Percentiles rank a stretch among this genome's conserved stretches.
Conservation (phyloP, 1,139 yeast genomes). For the Hemisphaericaspora xylofermentans region DNA sequence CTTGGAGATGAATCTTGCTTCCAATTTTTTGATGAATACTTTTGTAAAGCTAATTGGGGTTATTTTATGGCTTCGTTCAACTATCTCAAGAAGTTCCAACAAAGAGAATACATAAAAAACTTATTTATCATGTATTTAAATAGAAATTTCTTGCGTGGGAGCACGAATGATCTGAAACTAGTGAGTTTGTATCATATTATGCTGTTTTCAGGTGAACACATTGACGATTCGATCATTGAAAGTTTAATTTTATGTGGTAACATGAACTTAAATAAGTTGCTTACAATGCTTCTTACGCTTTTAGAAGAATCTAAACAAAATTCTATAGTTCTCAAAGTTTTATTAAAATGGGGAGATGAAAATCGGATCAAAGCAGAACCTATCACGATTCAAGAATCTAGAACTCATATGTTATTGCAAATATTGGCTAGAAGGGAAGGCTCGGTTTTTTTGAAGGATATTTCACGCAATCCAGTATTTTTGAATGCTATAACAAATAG, state of each 20-base stretch:
- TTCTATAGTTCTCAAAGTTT: slow-evolving; percentile 12
- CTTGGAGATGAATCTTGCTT: slow-evolving; percentile 19
- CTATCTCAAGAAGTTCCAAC: slow-evolving; percentile 29
- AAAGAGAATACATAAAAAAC: slow-evolving; percentile 18
- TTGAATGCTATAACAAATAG: slow-evolving; percentile 45
- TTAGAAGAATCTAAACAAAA: slow-evolving; percentile 8
- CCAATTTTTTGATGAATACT: slow-evolving; percentile 25
- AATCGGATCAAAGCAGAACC: slow-evolving; percentile 31
- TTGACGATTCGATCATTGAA: slow-evolving; percentile 17
- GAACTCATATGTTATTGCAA: slow-evolving; percentile 35
- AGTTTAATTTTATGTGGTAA: slow-evolving; percentile 8
- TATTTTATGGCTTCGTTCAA: slow-evolving; percentile 18
- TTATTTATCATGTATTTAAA: slow-evolving; percentile 9
- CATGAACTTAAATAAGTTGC: slow-evolving; percentile 8
- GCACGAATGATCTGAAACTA: slow-evolving; percentile 3
- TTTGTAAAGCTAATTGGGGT: slow-evolving; percentile 22
- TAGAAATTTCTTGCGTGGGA: neutral
- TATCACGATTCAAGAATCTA: slow-evolving; percentile 30
- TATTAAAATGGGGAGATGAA: slow-evolving; percentile 34
- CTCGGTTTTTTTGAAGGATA: slow-evolving; percentile 14
- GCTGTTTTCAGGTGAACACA: slow-evolving; percentile 14
- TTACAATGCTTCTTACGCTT: slow-evolving; percentile 11
- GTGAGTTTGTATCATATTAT: slow-evolving; percentile 11
- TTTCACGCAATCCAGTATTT: slow-evolving; percentile 31
- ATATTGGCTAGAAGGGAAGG: slow-evolving; percentile 23